Evolutionary conservation across 2,329 filamentous ascomycete species (phyloP), one percentile per base, ranked within the genome.

Genomic region (Colletotrichum somersetense): DNA sequence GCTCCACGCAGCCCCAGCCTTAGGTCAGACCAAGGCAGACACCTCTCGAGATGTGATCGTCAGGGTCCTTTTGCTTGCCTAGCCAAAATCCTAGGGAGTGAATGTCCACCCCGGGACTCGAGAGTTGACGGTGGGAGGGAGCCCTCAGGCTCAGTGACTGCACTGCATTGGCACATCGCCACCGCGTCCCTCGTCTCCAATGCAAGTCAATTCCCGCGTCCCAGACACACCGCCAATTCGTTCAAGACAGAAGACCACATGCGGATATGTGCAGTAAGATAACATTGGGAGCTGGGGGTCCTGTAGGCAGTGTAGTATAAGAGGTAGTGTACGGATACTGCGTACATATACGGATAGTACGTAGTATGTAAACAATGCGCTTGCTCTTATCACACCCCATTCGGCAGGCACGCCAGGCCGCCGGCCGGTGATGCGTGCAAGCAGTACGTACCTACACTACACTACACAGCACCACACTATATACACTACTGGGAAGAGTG

Each of bases 151-250:
- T 56, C 14, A 42, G 30, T 48, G 50, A 61, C 38, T 71, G 68
- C 30, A 38, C 35, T 38, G 35, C 52, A 68, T 44, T 12, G 62
- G 48, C 52, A 48, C 68, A 62, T 71, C 44, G 52, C 65, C 48
- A 67, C 35, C 33, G 4, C 30, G 30, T 30, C 48, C 56, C 12
- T 46, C 69, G 44, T 48, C 35, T 14, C 55, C 40, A 55, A 70
- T 72, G 66, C 66, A 65, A 70, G 66, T 69, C 70, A 72, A 20
- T 72, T 61, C 66, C 61, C 61, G 64, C 70, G 35, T 50, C 42
- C 46, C 20, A 50, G 48, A 64, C 66, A 65, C 66, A 70, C 66
- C 70, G 70, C 66, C 35, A 44, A 59, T 61, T 65, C 33, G 20
- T 26, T 46, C 18, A n/a, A 26, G 30, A 26, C 7, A 18, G n/a